Evolutionary conservation across 2,329 filamentous ascomycete species (phyloP).

Genomic region (Phialocephala subalpina): DNA sequence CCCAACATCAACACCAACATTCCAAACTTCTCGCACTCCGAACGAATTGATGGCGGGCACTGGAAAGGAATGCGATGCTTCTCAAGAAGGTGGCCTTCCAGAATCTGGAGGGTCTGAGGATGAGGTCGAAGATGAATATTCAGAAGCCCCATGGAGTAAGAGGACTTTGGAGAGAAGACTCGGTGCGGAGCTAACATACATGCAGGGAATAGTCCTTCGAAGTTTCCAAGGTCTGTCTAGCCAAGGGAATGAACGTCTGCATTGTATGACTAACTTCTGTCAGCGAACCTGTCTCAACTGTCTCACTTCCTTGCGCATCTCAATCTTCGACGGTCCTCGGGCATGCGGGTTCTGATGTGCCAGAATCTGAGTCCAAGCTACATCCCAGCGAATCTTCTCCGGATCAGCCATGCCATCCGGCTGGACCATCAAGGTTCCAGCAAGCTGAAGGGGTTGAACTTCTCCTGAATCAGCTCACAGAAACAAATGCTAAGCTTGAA

Average conservation of each 20-base stretch:
- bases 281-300: background rate
- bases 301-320: background rate
- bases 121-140: background rate
- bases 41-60: background rate
- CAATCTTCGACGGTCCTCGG: background rate
- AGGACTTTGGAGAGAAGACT: background rate
- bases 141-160: background rate
- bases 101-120: background rate
- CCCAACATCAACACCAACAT: background rate
- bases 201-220: background rate
- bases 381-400: background rate
- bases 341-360: background rate
- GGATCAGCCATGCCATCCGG: background rate
- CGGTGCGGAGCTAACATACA: background rate
- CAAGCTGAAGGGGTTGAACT: background rate
- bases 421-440: background rate
- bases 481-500: background rate
- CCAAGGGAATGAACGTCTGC: background rate
- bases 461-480: background rate
- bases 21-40: background rate
- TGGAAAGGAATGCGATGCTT: background rate
- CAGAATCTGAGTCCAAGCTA: background rate
- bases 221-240: background rate
- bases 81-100: background rate
- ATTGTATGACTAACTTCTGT: background rate